These are phyloP conservation scores for Pestalotiopsis sp. DNA, from an alignment of 2,329 filamentous ascomycete genomes.

Conservation along the genomic window DNA sequence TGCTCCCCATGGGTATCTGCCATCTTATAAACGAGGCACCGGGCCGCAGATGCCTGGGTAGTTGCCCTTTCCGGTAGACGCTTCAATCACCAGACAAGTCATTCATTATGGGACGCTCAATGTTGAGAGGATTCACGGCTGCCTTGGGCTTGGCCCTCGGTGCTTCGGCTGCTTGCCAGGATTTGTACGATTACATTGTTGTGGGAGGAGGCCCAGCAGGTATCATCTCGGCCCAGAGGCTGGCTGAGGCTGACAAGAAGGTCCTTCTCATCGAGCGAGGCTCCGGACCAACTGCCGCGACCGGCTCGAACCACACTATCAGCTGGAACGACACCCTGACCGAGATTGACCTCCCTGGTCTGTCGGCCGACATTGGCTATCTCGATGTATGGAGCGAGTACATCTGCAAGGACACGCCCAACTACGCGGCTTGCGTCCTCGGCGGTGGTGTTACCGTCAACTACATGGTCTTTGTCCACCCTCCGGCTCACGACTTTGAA, in stretches of 20 bases:
- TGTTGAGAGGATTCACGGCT: constrained; percentile 9
- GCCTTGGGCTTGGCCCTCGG: constrained; percentile 10
- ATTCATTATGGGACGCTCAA: constrained; percentile 2
- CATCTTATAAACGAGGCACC: background rate
- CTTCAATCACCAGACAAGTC: background rate
- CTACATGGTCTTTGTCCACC: constrained; percentile 26
- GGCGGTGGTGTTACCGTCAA: constrained; percentile 31
- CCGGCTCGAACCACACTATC: constrained; percentile 19
- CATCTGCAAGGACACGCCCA: constrained; percentile 27
- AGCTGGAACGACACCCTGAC: constrained; percentile 28
- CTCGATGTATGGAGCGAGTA: constrained; percentile 15
- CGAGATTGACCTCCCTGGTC: constrained; percentile 22
- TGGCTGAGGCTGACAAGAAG: constrained; percentile 7
- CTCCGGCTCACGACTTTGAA: constrained; percentile 15
- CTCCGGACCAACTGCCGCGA: constrained; percentile 15
- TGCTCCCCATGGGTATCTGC: background rate
- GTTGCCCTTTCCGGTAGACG: background rate
- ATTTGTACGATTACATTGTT: constrained; percentile 31
- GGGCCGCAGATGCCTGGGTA: background rate
- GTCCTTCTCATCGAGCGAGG: constrained; percentile 16
- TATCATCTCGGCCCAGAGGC: constrained; percentile 11
- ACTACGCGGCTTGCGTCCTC: constrained; percentile 31
- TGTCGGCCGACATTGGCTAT: constrained; percentile 15
- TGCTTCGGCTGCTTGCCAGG: constrained; percentile 6
- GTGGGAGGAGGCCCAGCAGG: constrained; percentile 27